These are phyloP conservation scores for Neophaeococcomyces mojaviensis DNA, from an alignment of 2,329 filamentous ascomycete genomes.

Conservation along the genomic window DNA sequence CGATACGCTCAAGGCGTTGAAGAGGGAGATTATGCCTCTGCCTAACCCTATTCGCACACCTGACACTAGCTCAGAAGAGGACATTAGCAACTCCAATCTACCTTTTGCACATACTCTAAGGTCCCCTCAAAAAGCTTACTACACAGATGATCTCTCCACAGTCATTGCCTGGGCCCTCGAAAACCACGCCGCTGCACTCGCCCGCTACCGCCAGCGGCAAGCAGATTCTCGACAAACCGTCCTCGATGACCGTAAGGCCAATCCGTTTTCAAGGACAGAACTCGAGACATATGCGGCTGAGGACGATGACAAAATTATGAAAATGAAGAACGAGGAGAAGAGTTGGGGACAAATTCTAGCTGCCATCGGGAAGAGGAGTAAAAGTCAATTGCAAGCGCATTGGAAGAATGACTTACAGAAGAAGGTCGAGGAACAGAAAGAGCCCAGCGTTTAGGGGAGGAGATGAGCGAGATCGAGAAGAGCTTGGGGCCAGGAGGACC, in stretches of 20 bases:
- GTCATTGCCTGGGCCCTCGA: background rate
- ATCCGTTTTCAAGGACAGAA: background rate
- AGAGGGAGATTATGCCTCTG: background rate
- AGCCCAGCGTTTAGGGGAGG: too few species aligned
- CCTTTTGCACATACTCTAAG: background rate
- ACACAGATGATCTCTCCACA: background rate
- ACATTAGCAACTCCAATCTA: too few species aligned
- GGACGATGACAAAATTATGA: background rate
- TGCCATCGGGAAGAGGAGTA: slow-evolving; percentile 3
- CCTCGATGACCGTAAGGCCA: background rate
- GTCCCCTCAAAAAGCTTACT: background rate
- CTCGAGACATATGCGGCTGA: background rate
- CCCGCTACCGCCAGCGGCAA: background rate
- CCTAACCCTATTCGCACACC: background rate
- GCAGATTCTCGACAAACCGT: background rate
- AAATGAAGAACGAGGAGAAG: background rate
- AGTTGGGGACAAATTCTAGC: slow-evolving; percentile 1
- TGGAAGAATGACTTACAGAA: too few species aligned
- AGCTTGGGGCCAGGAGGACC: too few species aligned
- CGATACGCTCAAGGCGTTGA: slow-evolving; percentile 1
- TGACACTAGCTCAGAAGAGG: too few species aligned
- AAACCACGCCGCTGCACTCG: background rate
- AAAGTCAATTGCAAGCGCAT: slow-evolving; percentile 3
- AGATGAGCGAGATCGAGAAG: too few species aligned
- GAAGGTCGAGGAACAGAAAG: too few species aligned